Evolutionary conservation across 352 stramenopile species (phyloP).

Genomic region (Phytophthora colocasiae): DNA sequence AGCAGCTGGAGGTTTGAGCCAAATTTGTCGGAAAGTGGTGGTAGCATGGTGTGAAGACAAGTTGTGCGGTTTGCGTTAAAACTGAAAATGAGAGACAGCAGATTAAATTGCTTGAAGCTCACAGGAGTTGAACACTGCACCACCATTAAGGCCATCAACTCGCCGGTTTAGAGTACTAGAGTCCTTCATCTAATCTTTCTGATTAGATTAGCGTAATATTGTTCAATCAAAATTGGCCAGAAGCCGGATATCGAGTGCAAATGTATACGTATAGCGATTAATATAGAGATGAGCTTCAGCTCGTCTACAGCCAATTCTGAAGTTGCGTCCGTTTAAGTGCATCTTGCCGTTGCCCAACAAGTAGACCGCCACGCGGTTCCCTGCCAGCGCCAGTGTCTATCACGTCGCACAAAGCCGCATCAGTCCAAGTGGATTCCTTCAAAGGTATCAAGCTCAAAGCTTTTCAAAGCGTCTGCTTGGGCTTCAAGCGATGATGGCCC

Average conservation of each 20-base stretch:
- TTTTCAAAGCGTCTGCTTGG: constrained; percentile 15
- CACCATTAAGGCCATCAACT: neutral
- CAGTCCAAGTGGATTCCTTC: neutral
- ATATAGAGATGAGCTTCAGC: constrained; percentile 2
- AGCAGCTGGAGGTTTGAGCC: constrained; percentile 25
- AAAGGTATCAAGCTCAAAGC: neutral
- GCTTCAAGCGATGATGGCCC: constrained; percentile 14
- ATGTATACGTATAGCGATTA: constrained; percentile 10
- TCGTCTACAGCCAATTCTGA: constrained; percentile 19
- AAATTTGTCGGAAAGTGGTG: constrained; percentile 28
- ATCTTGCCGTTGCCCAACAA: neutral
- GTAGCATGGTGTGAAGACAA: constrained; percentile 16
- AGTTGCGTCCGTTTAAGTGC: neutral
- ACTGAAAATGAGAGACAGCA: constrained; percentile 20
- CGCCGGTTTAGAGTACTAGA: constrained; percentile 10
- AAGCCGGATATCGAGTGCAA: constrained; percentile 7
- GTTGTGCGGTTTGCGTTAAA: neutral
- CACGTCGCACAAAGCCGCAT: neutral
- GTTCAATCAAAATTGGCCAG: neutral
- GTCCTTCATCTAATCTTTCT: constrained; percentile 20
- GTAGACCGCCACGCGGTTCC: too few relatives aligned
- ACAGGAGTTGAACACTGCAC: neutral
- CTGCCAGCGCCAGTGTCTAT: neutral
- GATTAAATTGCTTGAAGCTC: neutral
- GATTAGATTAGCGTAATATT: constrained; percentile 22